These are phyloP conservation scores for Candida suzukii DNA, from an alignment of 805 yeast species.

Conservation along the genomic window DNA sequence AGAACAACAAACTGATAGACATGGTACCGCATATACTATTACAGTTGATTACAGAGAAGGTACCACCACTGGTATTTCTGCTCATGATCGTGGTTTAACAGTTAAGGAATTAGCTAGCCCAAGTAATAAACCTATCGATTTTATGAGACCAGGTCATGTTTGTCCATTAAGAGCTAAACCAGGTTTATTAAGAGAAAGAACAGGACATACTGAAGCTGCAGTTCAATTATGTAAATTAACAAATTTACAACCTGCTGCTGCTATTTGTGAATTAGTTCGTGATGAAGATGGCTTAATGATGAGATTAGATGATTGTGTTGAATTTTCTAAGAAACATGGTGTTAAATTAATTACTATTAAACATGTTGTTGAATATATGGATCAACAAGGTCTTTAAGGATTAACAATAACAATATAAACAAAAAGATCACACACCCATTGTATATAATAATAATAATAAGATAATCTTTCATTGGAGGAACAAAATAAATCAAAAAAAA, in stretches of 20 bases:
- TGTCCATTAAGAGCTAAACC: slow-evolving; percentile 88
- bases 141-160: slow-evolving; percentile 90
- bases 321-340: slow-evolving; percentile 54
- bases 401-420: too few species aligned
- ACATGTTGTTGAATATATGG: slow-evolving; percentile 53
- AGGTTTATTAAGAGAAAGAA: slow-evolving; percentile 72
- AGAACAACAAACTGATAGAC: slow-evolving; percentile 62
- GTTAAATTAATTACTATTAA: slow-evolving; percentile 77
- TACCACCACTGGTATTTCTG: slow-evolving; percentile 95
- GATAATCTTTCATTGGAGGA: too few species aligned
- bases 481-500: not conserved
- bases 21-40: slow-evolving; percentile 94
- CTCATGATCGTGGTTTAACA: slow-evolving; percentile 87
- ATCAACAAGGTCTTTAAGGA: slow-evolving; percentile 11
- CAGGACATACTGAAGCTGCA: slow-evolving; percentile 97
- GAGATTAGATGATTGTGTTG: slow-evolving; percentile 79
- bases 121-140: slow-evolving; percentile 48
- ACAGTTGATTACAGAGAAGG: slow-evolving; percentile 83
- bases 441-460: too few species aligned
- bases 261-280: slow-evolving; percentile 87
- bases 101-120: slow-evolving; percentile 64
- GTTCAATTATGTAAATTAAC: slow-evolving; percentile 78
- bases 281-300: slow-evolving; percentile 95
- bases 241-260: slow-evolving; percentile 79
- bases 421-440: too few species aligned